A percentile compares a stretch with the other conserved stretches of the same genome.
These are phyloP conservation scores for Pseudozyma sp. DNA, from an alignment of 1,284 basidiomycete species.

Conservation along the genomic window DNA sequence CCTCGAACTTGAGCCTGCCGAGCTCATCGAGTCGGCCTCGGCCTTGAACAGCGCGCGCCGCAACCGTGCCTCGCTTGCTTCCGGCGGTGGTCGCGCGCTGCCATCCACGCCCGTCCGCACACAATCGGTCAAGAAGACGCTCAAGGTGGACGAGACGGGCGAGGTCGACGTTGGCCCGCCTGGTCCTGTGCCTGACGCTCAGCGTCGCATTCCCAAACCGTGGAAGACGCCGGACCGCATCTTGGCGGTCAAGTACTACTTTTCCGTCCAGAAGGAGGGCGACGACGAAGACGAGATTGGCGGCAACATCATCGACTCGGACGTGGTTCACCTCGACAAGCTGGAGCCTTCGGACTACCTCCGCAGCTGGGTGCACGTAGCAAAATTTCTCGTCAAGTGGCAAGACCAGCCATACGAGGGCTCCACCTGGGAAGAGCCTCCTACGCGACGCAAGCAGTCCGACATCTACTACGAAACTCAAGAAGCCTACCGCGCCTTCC, in stretches of 20 bases:
- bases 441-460: conserved; percentile 75
- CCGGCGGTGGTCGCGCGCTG: conserved; percentile 23
- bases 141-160: conserved; percentile 44
- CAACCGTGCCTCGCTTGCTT: conserved; percentile 27
- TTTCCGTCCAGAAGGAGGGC: conserved; percentile 26
- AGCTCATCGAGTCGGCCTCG: conserved; percentile 32
- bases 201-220: conserved; percentile 45
- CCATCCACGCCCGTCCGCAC: conserved; percentile 14
- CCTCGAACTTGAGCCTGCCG: conserved; percentile 52
- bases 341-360: conserved; percentile 31
- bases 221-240: conserved; percentile 58
- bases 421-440: conserved; percentile 86
- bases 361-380: conserved; percentile 36
- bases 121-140: conserved; percentile 34
- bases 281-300: conserved; percentile 33
- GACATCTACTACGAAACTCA: conserved; percentile 76
- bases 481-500: conserved; percentile 76
- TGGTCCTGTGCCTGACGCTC: conserved; percentile 49
- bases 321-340: conserved; percentile 21
- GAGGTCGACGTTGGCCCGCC: conserved; percentile 50
- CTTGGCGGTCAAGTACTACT: conserved; percentile 45
- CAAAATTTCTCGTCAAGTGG: conserved; percentile 77
- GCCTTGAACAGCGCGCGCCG: conserved; percentile 18
- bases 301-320: conserved; percentile 35
- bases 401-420: conserved; percentile 88